Base-by-base conservation (phyloP, 139 green algal genomes). In the Coelastrella sp. region DNA sequence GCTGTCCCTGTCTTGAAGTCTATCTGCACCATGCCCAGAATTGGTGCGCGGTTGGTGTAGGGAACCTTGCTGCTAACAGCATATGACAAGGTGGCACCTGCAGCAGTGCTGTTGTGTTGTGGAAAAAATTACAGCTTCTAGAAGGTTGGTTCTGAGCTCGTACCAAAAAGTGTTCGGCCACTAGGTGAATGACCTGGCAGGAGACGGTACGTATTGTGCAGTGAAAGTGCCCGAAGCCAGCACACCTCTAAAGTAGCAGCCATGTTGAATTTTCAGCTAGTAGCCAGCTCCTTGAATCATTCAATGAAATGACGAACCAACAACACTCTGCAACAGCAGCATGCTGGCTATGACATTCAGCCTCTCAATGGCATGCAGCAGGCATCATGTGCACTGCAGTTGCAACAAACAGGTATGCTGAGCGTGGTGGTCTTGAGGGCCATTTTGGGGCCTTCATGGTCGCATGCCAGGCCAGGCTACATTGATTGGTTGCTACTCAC, bases 1-100 rank as follows among this genome's bases (percentile, higher is more conserved):
- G 81, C 81, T 60, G 82, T 65, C 25, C 82, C 82, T 9, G 82
- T 78, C 19, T 78, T 78, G 65, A 87, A 61, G 82, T 79, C 63
- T 15, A 87, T 61, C 7, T 24, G 60, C 10, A 57, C 82, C 63
- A 78, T 87, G 27, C 82, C 82, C 14, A 68, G 49, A 19, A 27
- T 61, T 24, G 63, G 27, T 4, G 63, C 82, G 24, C 65, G 63
- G 19, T 22, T 56, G 10, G 82, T 87, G 82, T 87, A 87, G 27
- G 82, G 11, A 7, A 27, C 35, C 63, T n/a, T 78, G 65, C 74
- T 78, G 15, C 78, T 87, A 15, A 87, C 65, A 56, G 82, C 82
- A 20, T 79, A 87, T 22, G 82, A 27, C 17, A 87, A 9, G 6
- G 22, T 8, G 1, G 27, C 27, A 8, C 63, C 82, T 87, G 82